Percentiles rank a stretch among this genome's conserved stretches.
phyloP scores from a whole-genome alignment of 2,329 filamentous ascomycete genomes.

The Fusarium pseudonygamai region DNA sequence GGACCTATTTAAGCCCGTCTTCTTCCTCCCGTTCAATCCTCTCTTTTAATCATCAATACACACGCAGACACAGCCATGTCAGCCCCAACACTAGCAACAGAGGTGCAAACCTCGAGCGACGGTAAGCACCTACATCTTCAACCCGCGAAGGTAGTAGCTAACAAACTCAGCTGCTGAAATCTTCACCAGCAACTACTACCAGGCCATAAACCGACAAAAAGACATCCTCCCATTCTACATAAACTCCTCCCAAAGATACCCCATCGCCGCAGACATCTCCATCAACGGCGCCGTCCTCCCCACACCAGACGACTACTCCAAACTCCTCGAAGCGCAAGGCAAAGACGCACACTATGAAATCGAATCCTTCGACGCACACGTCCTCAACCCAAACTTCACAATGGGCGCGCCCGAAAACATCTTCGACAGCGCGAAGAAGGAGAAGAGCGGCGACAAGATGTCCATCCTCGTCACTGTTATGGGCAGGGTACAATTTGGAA shows the following conservation, averaged over 20 bases:
- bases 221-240: constrained; percentile 76
- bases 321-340: constrained; percentile 73
- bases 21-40: neutral
- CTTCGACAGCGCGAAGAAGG: constrained; percentile 53
- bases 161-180: constrained; percentile 68
- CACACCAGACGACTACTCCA: constrained; percentile 71
- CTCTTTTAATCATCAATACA: neutral
- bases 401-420: constrained; percentile 63
- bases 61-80: constrained; percentile 42
- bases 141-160: neutral
- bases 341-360: constrained; percentile 72
- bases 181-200: constrained; percentile 81
- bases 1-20: neutral
- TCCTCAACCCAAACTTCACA: constrained; percentile 75
- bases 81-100: constrained; percentile 52
- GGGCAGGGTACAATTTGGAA: constrained; percentile 76
- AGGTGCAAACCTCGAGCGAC: constrained; percentile 58
- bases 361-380: constrained; percentile 79
- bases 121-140: constrained; percentile 46
- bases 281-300: constrained; percentile 79
- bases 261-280: constrained; percentile 72
- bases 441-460: constrained; percentile 66
- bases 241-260: constrained; percentile 63
- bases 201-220: constrained; percentile 72
- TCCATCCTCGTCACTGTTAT: constrained; percentile 79